Base-by-base conservation (phyloP, 2,329 filamentous ascomycete species). In the Colletotrichum tropicicola region DNA sequence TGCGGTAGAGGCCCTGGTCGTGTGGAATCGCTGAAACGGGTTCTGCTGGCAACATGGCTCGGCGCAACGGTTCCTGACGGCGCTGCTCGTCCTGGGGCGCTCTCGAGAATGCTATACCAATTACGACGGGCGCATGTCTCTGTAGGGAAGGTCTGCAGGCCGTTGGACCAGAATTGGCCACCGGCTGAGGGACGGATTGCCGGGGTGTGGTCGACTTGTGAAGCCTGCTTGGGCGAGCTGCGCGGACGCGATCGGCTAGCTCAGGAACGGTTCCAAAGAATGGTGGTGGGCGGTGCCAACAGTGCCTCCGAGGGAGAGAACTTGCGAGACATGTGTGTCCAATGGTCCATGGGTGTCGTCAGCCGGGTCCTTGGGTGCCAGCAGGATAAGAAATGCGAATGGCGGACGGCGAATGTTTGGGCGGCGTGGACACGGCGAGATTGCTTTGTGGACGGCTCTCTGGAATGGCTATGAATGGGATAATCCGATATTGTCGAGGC, bases 221-320 rank as follows among this genome's bases (percentile, higher is more conserved):
- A 25, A 13, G 35, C 17, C 25, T 35, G 23, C 27, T 49, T 51
- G 54, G 39, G 19, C 28, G 23, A 47, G 17, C 15, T 32, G 39
- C n/a, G 43, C 27, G 41, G 41, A 19, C 9, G 25, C 28, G 60
- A 48, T 48, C 43, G 53, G 55, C 60, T 59, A 55, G 56, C 56
- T 47, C 61, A 44, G 57, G 61, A 65, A 61, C 49, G 43, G 61
- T 28, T 19, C 61, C 35, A 51, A 51, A 48, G 25, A 28, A 43
- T n/a, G 23, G 41, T 35, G 49, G 43, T 27, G 44, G 41, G 47
- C 35, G 37, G 48, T 37, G n/a, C 28, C 19, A 28, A 13, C 15
- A 4, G 12, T 15, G 43, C 27, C 54, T 57, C 54, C 27, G 28
- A 57, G 41, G 43, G 30, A 48, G 43, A 48, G 43, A 47, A 48